Percentiles rank a stretch among this genome's conserved stretches.
Conservation (phyloP, 1,139 yeast genomes). For the Geotrichum fermentans region DNA sequence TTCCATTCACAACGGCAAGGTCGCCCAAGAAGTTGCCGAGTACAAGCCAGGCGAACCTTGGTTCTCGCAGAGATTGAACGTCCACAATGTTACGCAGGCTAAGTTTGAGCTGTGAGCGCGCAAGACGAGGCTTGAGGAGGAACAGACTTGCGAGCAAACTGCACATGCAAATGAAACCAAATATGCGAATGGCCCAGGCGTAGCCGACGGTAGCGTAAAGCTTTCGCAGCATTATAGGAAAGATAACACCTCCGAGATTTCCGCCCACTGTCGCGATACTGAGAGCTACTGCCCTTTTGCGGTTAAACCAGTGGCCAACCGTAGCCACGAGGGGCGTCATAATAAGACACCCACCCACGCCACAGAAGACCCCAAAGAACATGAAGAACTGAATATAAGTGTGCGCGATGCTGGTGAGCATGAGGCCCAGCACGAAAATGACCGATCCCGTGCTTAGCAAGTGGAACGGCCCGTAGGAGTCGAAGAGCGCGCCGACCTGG, state of each 20-base stretch:
- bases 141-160: constrained; percentile 39
- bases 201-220: constrained; percentile 50
- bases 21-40: constrained; percentile 50
- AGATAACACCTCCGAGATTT: constrained; percentile 58
- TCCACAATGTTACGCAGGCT: constrained; percentile 22
- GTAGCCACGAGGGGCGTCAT: constrained; percentile 58
- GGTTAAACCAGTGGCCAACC: constrained; percentile 58
- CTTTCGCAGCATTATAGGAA: constrained; percentile 55
- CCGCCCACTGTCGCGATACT: constrained; percentile 68
- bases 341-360: constrained; percentile 55
- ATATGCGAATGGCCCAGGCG: constrained; percentile 53
- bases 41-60: constrained; percentile 41
- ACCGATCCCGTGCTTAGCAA: constrained; percentile 47
- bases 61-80: constrained; percentile 39
- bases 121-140: constrained; percentile 36
- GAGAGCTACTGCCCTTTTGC: constrained; percentile 55
- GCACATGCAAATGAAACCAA: constrained; percentile 50
- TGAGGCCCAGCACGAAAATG: constrained; percentile 47
- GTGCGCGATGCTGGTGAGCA: constrained; percentile 53
- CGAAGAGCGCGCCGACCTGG: constrained; percentile 59
- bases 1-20: constrained; percentile 48
- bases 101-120: not conserved
- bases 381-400: constrained; percentile 55
- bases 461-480: constrained; percentile 51
- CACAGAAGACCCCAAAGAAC: constrained; percentile 52